A percentile compares a stretch with the other conserved stretches of the same genome.
These are phyloP conservation scores for Tympanopsis confertula DNA, from an alignment of 2,329 filamentous ascomycete genomes.

Conservation along the genomic window DNA sequence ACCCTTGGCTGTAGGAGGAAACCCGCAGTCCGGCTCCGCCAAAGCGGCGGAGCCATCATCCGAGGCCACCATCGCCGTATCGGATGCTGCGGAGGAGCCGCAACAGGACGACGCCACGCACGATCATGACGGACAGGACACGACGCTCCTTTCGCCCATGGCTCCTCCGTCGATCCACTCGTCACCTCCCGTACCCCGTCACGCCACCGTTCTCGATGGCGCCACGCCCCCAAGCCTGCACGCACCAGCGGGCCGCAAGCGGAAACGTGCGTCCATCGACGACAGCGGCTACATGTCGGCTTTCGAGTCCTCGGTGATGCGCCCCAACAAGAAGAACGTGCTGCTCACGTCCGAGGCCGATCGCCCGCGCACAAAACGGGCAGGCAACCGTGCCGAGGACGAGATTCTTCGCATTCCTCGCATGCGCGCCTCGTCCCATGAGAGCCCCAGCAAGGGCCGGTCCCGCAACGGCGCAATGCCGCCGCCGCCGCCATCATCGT, in stretches of 20 bases:
- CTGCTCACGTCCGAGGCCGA: slow-evolving; percentile 70
- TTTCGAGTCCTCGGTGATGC: slow-evolving; percentile 79
- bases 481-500: slow-evolving; percentile 46
- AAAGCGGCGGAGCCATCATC: slow-evolving; percentile 51
- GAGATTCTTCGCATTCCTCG: slow-evolving; percentile 62
- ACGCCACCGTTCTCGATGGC: slow-evolving; percentile 40
- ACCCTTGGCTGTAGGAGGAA: slow-evolving; percentile 15
- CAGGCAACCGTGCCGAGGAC: slow-evolving; percentile 87
- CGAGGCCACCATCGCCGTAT: slow-evolving; percentile 66
- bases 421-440: slow-evolving; percentile 81
- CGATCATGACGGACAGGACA: slow-evolving; percentile 24
- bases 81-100: slow-evolving; percentile 47
- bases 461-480: slow-evolving; percentile 32
- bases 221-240: slow-evolving; percentile 68
- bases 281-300: slow-evolving; percentile 98
- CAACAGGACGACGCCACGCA: slow-evolving; percentile 30
- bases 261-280: slow-evolving; percentile 69
- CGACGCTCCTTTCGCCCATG: slow-evolving; percentile 59
- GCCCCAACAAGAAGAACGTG: slow-evolving; percentile 52
- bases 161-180: slow-evolving; percentile 65
- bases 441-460: slow-evolving; percentile 70
- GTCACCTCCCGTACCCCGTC: slow-evolving; percentile 70
- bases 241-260: slow-evolving; percentile 57
- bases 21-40: background rate
- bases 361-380: slow-evolving; percentile 66